phyloP scores from a whole-genome alignment of 108 stramenopile species.

The Ochromonas danica region DNA sequence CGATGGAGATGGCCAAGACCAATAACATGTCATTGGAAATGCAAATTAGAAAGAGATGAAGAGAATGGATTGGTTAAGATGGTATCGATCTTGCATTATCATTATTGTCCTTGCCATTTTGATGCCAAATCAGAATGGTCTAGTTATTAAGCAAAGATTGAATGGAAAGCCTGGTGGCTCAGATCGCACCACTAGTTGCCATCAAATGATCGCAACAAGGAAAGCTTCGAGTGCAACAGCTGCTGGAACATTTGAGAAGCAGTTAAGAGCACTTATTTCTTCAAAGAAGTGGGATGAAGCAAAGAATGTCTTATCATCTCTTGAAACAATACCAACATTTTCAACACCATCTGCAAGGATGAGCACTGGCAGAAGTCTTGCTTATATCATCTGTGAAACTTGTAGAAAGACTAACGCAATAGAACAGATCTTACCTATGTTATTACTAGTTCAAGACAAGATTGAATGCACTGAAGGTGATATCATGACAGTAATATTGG shows the following conservation, averaged over 20 bases:
- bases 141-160: too few species aligned
- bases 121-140: too few species aligned
- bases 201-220: too few species aligned
- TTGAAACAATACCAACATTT: neutral
- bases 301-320: neutral
- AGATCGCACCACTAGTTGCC: too few species aligned
- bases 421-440: neutral
- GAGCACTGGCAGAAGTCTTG: neutral
- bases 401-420: neutral
- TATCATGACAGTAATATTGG: neutral
- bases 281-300: neutral
- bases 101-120: too few species aligned
- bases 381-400: neutral
- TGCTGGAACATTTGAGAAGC: neutral
- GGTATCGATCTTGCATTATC: too few species aligned
- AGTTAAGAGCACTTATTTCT: neutral
- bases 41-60: too few species aligned
- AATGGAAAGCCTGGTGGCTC: too few species aligned
- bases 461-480: neutral
- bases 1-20: too few species aligned
- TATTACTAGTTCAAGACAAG: neutral
- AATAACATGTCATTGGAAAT: too few species aligned
- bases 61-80: too few species aligned
- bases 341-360: neutral
- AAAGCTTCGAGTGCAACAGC: too few species aligned